Base-by-base conservation (phyloP, 2,329 filamentous ascomycete species). In the Coleophoma cylindrospora region DNA sequence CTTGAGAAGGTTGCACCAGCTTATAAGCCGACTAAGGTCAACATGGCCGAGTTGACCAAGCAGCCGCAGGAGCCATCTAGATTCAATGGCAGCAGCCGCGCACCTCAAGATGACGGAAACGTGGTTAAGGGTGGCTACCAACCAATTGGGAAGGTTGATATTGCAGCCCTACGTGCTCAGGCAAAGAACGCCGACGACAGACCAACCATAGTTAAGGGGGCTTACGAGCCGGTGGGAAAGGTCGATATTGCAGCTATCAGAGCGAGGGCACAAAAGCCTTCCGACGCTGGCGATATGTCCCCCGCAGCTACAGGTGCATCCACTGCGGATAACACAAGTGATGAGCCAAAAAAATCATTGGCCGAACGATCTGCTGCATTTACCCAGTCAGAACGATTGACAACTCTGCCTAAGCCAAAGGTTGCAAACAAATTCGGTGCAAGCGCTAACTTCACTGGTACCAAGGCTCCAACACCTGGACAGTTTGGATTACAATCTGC, bases 131-230 rank as follows among this genome's bases (percentile, higher is more conserved):
- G 94, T 41, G 86, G 80, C 14, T 99, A 99, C 69, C 90, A 96
- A 67, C 94, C 94, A 17, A 75, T 99, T 60, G 94, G 94, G 50
- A 97, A 96, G 72, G 88, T 99, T n/a, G 91, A 99, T 64, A 97
- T 99, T 70, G 87, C 87, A 21, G 91, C 90, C 36, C 87, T 99
- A 58, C 83, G 94, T 55, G 84, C 76, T 66, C 89, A 79, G 74
- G 91, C 71, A 64, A 84, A 76, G 74, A 84, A 74, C 61, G 75
- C 67, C 68, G 78, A 78, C 43, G 87, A 96, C 58, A 79, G 91
- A 49, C 94, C 94, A 3, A 81, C 86, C 1, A 80, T 83, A 5
- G 89, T 97, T 17, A 97, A 95, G 70, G 94, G 94, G 40, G 81
- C 91, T 21, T 99, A 99, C 64, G 88, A 97, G 68, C 94, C 94